Evolutionary conservation across 805 yeast species (phyloP), one percentile per base, ranked within the genome.

Genomic region (Yamadazyma kitorensis): DNA sequence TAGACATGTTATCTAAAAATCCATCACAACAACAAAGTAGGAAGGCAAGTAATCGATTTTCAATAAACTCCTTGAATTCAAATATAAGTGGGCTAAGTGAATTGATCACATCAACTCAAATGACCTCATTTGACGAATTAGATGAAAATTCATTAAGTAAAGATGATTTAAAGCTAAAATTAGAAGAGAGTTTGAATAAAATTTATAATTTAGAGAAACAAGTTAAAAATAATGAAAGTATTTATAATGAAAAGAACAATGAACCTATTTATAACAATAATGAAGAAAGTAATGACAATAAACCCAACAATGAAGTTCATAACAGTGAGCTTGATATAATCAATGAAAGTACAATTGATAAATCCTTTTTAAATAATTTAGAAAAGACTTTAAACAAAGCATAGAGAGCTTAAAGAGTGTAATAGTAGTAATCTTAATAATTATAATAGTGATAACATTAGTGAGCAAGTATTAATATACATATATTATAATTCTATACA

Each of bases 11-110:
- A 24, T 60, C 68, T 1, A 53, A 42, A 26, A 51, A 14, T 41
- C n/a, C n/a, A n/a, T n/a, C 33, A 38, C 13, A 38, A 37, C 18
- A 21, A 9, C 9, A 26, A 4, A 25, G 6, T 27, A 16, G 36
- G n/a, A 36, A 37, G 16, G 15, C 18, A 27, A 48, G 45, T 22
- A 81, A 76, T 37, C 72, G 80, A 29, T 78, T 74, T 38, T 75
- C 86, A 6, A 42, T 64, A 65, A 74, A 31, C 51, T 83, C 53
- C 36, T 68, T 41, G 65, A 72, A 47, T 57, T 82, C 59, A 37
- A 84, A 40, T 48, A 54, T 36, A 45, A 68, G 52, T 60, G 82
- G 59, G 57, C 56, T 40, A 49, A 76, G 57, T 57, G 80, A 42
- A 62, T 72, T 31, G 45, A 72, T 33, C 51, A 72, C 49, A 69